These are phyloP conservation scores for Hypsizygus marmoreus DNA, from an alignment of 768 basidiomycete genomes.

Conservation along the genomic window DNA sequence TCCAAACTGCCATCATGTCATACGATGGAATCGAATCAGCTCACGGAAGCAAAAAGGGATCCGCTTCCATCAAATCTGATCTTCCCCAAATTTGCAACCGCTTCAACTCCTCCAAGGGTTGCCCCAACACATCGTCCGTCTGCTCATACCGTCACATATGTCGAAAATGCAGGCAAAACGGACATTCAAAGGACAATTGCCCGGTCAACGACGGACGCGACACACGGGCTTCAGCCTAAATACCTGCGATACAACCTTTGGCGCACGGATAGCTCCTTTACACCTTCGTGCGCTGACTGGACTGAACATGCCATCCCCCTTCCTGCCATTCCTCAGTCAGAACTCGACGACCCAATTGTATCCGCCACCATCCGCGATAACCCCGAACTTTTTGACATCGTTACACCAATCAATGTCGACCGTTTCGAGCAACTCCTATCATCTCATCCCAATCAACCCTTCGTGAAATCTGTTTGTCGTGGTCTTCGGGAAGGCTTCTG, in stretches of 20 bases:
- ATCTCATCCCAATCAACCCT: slow-evolving; percentile 42
- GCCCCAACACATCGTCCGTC: no score
- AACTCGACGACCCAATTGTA: slow-evolving; percentile 16
- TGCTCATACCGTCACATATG: slow-evolving; percentile 1
- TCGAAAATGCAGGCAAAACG: not conserved
- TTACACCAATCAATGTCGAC: slow-evolving; percentile 25
- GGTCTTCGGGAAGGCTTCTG: slow-evolving; percentile 42
- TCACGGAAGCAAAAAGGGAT: no score
- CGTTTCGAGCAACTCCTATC: slow-evolving; percentile 14
- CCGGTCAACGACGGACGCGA: not conserved
- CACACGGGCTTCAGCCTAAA: slow-evolving; percentile 7
- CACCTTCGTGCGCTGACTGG: slow-evolving; percentile 17
- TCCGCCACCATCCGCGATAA: slow-evolving; percentile 22
- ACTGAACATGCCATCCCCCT: slow-evolving; percentile 14
- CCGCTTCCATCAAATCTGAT: no score
- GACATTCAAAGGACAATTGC: not conserved
- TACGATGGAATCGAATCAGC: no score
- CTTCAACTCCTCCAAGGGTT: no score
- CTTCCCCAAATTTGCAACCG: no score
- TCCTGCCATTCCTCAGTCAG: slow-evolving; percentile 12
- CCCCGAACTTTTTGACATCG: slow-evolving; percentile 33
- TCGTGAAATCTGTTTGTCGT: slow-evolving; percentile 31
- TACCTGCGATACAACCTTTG: slow-evolving; percentile 18
- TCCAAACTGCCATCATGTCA: no score
- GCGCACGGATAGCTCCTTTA: not conserved